A percentile compares a stretch with the other conserved stretches of the same genome.
Conservation (phyloP, 2,329 filamentous ascomycete species). For the Fusarium sublunatum region DNA sequence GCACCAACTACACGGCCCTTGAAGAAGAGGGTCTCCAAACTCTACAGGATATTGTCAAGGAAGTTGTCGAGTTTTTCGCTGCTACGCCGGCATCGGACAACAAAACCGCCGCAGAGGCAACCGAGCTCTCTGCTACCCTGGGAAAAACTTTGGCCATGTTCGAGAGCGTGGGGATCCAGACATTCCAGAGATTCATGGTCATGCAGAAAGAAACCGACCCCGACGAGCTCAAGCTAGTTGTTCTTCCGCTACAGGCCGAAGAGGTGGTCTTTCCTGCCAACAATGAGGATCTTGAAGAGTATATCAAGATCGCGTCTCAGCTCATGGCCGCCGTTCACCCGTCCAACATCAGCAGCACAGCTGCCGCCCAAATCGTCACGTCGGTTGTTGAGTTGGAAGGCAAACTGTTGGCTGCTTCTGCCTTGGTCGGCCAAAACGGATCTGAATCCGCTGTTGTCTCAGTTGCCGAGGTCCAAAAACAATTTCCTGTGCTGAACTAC, state of each 20-base stretch:
- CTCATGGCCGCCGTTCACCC: slow-evolving; percentile 15
- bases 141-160: slow-evolving; percentile 17
- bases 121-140: slow-evolving; percentile 2
- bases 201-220: neutral
- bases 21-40: slow-evolving; percentile 66
- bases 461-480: slow-evolving; percentile 7
- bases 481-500: slow-evolving; percentile 15
- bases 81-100: neutral
- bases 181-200: slow-evolving; percentile 4
- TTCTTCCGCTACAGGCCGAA: neutral
- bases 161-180: slow-evolving; percentile 21
- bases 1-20: slow-evolving; percentile 70
- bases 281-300: neutral
- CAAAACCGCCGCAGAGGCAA: neutral
- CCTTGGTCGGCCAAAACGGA: neutral
- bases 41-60: slow-evolving; percentile 64
- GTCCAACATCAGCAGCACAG: neutral
- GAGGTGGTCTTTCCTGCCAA: neutral
- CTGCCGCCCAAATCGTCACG: neutral
- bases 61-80: slow-evolving; percentile 16
- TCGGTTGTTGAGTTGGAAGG: neutral
- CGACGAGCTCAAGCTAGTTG: neutral
- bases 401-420: neutral
- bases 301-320: slow-evolving; percentile 6
- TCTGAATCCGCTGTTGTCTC: neutral